Percentiles rank a stretch among this genome's conserved stretches.
These are phyloP conservation scores for Tetrapisispora pingtungensis DNA, from an alignment of 805 yeast species.

Conservation along the genomic window DNA sequence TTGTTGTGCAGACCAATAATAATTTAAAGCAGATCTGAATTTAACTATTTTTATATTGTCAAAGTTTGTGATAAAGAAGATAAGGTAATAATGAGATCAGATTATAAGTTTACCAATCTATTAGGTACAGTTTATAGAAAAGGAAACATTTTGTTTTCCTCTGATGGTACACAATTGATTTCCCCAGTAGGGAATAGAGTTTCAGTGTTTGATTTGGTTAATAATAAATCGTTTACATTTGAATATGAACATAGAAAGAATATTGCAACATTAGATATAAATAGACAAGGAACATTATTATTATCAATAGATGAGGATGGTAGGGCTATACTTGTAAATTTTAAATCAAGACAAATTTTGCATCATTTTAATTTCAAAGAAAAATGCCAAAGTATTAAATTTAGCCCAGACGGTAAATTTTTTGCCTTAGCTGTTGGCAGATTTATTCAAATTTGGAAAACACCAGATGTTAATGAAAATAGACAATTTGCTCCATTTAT, in stretches of 20 bases:
- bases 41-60: too few species aligned
- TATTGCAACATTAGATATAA: slow-evolving; percentile 68
- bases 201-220: slow-evolving; percentile 73
- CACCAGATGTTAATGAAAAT: slow-evolving; percentile 72
- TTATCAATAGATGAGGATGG: slow-evolving; percentile 86
- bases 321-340: slow-evolving; percentile 84
- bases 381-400: slow-evolving; percentile 59
- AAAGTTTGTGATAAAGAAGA: too few species aligned
- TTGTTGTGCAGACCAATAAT: too few species aligned
- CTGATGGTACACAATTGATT: slow-evolving; percentile 73
- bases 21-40: too few species aligned
- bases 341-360: slow-evolving; percentile 68
- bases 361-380: slow-evolving; percentile 93
- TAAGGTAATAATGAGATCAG: slow-evolving; percentile 57
- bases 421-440: slow-evolving; percentile 82
- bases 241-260: slow-evolving; percentile 88
- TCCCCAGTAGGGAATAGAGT: slow-evolving; percentile 95
- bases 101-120: slow-evolving; percentile 76
- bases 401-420: slow-evolving; percentile 78
- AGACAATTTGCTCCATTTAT: slow-evolving; percentile 95
- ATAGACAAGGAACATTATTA: slow-evolving; percentile 69
- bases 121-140: slow-evolving; percentile 90
- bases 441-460: slow-evolving; percentile 85
- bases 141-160: slow-evolving; percentile 80
- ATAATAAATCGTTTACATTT: slow-evolving; percentile 80